phyloP scores from a whole-genome alignment of 2,329 filamentous ascomycete genomes.

The Fusarium pseudonygamai region DNA sequence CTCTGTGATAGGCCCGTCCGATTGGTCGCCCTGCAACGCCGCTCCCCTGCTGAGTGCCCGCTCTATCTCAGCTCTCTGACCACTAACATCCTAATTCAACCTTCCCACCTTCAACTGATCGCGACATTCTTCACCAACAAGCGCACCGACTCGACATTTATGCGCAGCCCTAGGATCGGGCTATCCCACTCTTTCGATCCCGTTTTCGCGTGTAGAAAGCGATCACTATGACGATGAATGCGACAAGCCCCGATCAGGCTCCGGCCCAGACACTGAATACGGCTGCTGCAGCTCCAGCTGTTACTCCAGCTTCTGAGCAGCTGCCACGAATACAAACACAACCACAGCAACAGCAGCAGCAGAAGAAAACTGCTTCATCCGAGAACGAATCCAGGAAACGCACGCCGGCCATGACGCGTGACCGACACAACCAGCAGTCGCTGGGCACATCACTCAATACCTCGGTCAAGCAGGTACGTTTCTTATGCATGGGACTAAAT shows the following conservation, averaged over 20 bases:
- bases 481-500: background rate
- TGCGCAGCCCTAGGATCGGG: constrained; percentile 24
- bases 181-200: constrained; percentile 18
- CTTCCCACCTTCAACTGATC: constrained; percentile 26
- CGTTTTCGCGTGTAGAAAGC: constrained; percentile 18
- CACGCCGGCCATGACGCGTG: constrained; percentile 52
- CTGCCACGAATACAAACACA: constrained; percentile 20
- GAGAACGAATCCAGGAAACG: constrained; percentile 41
- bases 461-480: constrained; percentile 73
- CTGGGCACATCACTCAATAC: constrained; percentile 71
- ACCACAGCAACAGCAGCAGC: constrained; percentile 11
- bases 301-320: constrained; percentile 12
- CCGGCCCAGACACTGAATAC: constrained; percentile 24
- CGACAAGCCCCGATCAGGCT: constrained; percentile 37
- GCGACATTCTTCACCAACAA: constrained; percentile 26
- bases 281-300: constrained; percentile 22
- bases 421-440: constrained; percentile 70
- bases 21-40: constrained; percentile 31
- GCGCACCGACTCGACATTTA: constrained; percentile 24
- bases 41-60: constrained; percentile 15
- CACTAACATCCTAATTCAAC: constrained; percentile 34
- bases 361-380: constrained; percentile 31
- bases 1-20: constrained; percentile 5
- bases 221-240: constrained; percentile 40
- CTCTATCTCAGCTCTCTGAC: constrained; percentile 36